Percentiles rank a stretch among this genome's conserved stretches.
Evolutionary conservation across 164 flowering plant species (phyloP).

Genomic region (Chimonanthus praecox): DNA sequence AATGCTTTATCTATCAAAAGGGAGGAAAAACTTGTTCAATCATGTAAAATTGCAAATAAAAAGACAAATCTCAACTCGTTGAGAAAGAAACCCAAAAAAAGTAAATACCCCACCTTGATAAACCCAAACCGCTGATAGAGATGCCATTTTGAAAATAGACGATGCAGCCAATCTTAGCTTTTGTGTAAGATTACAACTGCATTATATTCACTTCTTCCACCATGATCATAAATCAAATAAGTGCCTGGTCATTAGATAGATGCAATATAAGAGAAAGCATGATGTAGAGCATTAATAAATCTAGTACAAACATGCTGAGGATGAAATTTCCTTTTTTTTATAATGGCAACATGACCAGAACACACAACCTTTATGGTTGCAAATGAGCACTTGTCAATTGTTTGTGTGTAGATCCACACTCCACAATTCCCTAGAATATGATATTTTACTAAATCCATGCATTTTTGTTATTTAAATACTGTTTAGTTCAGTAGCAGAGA

Average conservation of each 20-base stretch:
- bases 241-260: neutral
- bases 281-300: neutral
- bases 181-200: neutral
- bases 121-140: constrained; percentile 12
- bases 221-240: constrained; percentile 1
- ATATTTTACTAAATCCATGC: too few relatives aligned
- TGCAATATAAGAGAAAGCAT: neutral
- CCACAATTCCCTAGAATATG: too few relatives aligned
- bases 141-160: constrained; percentile 11
- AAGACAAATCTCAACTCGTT: neutral
- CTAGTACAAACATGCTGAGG: too few relatives aligned
- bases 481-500: too few relatives aligned
- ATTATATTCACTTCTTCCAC: neutral
- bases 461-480: too few relatives aligned
- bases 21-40: neutral
- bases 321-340: too few relatives aligned
- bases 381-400: too few relatives aligned
- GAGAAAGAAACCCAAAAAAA: neutral
- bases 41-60: constrained; percentile 1
- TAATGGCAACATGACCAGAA: too few relatives aligned
- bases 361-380: too few relatives aligned
- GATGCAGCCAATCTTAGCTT: neutral
- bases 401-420: too few relatives aligned
- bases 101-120: constrained; percentile 10
- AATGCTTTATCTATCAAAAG: constrained; percentile 11